phyloP scores from a whole-genome alignment of 805 yeast species.

The Wickerhamiella galacta region DNA sequence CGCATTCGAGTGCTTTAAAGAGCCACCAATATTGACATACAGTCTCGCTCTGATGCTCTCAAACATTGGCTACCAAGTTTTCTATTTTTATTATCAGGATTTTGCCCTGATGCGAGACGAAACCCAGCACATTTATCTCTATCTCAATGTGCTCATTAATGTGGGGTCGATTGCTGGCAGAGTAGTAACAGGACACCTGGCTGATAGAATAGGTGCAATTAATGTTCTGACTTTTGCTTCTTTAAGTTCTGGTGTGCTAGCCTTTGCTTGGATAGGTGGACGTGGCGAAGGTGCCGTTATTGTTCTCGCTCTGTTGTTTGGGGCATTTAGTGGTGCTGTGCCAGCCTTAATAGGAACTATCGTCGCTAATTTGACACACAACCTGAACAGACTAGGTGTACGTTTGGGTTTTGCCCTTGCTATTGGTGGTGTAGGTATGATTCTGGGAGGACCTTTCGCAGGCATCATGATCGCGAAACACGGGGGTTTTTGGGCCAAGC shows the following conservation, averaged over 20 bases:
- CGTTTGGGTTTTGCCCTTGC: conserved; percentile 47
- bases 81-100: too few relatives aligned
- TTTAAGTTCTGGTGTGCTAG: too few relatives aligned
- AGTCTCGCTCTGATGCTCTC: too few relatives aligned
- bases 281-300: conserved; percentile 15
- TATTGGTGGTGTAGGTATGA: conserved; percentile 33
- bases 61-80: too few relatives aligned
- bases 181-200: conserved; percentile 30
- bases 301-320: conserved; percentile 17
- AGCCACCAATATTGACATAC: too few relatives aligned
- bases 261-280: conserved; percentile 25
- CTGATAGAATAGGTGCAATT: conserved; percentile 32
- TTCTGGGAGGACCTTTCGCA: conserved; percentile 17
- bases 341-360: conserved; percentile 19
- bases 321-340: conserved; percentile 18
- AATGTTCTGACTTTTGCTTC: too few relatives aligned
- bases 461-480: conserved; percentile 10
- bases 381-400: conserved; percentile 14
- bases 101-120: too few relatives aligned
- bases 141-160: conserved; percentile 22
- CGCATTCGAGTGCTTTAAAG: too few relatives aligned
- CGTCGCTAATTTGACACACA: conserved; percentile 15
- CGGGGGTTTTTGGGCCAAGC: conserved; percentile 8
- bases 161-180: conserved; percentile 33
- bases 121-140: too few relatives aligned